These are phyloP conservation scores for Bipolaris cookei DNA, from an alignment of 2,329 filamentous ascomycete species.

Conservation along the genomic window DNA sequence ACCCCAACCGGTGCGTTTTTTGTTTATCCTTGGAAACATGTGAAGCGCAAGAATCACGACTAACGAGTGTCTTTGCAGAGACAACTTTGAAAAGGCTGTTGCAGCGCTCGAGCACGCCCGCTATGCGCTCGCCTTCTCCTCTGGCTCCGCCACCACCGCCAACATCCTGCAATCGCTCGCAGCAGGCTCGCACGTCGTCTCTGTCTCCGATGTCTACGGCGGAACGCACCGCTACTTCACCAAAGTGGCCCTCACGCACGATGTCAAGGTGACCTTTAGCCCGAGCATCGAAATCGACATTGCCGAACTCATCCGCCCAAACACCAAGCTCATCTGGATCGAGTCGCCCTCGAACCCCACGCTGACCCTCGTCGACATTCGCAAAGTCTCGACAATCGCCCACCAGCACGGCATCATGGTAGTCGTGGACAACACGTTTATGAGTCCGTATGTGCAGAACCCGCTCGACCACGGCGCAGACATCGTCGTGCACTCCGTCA, in stretches of 20 bases:
- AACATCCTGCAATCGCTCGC: conserved; percentile 92
- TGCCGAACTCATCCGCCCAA: conserved; percentile 78
- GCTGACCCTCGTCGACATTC: conserved; percentile 88
- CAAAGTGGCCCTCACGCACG: conserved; percentile 92
- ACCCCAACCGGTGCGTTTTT: conserved; percentile 74
- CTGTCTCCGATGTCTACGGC: conserved; percentile 96
- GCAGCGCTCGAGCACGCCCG: conserved; percentile 91
- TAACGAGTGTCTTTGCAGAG: conserved; percentile 53
- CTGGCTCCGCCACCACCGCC: conserved; percentile 91
- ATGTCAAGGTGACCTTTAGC: conserved; percentile 92
- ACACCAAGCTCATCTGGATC: conserved; percentile 97
- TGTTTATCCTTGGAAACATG: neutral
- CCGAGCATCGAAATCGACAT: conserved; percentile 91
- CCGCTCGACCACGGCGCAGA: conserved; percentile 94
- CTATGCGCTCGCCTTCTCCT: conserved; percentile 92
- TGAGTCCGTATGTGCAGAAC: conserved; percentile 96
- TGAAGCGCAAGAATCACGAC: neutral
- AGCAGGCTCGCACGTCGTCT: conserved; percentile 90
- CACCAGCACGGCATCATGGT: conserved; percentile 90
- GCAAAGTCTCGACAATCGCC: conserved; percentile 79
- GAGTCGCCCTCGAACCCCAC: conserved; percentile 96
- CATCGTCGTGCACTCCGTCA: conserved; percentile 95
- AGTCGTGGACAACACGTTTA: conserved; percentile 99
- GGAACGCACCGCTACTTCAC: conserved; percentile 99
- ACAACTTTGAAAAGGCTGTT: conserved; percentile 91